Percentiles rank a stretch among this genome's conserved stretches.
phyloP scores from a whole-genome alignment of 805 yeast genomes.

The Debaryomyces castellii region DNA sequence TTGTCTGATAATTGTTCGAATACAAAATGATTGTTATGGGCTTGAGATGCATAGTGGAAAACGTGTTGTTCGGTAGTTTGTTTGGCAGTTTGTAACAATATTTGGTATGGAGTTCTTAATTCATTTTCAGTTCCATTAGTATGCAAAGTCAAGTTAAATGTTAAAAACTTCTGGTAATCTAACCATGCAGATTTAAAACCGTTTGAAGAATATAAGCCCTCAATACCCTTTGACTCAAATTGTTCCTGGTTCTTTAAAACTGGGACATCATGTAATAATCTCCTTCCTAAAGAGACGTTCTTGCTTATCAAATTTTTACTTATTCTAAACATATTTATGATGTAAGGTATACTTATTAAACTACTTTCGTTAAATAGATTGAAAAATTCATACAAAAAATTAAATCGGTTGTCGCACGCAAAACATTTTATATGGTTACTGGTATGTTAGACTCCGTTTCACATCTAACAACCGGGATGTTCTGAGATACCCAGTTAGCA shows the following conservation, averaged over 20 bases:
- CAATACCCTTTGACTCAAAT: constrained; percentile 50
- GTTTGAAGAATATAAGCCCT: constrained; percentile 60
- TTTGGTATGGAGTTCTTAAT: constrained; percentile 70
- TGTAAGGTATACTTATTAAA: neutral
- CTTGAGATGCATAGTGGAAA: constrained; percentile 89
- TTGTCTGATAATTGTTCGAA: constrained; percentile 57
- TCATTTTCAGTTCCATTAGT: constrained; percentile 83
- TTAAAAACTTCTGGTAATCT: constrained; percentile 68
- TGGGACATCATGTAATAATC: constrained; percentile 66
- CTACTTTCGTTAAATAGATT: neutral
- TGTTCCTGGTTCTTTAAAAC: constrained; percentile 40
- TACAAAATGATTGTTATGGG: constrained; percentile 89
- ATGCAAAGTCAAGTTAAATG: constrained; percentile 57
- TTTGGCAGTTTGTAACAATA: constrained; percentile 64
- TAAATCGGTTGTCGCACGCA: constrained; percentile 1
- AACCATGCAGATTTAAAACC: constrained; percentile 80
- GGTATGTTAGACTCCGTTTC: constrained; percentile 4
- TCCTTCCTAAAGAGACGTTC: constrained; percentile 9
- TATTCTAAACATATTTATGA: constrained; percentile 4
- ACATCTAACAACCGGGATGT: constrained; percentile 44
- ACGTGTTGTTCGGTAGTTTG: constrained; percentile 62
- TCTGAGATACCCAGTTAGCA: constrained; percentile 65
- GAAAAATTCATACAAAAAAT: constrained; percentile 4
- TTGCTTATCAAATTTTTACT: neutral
- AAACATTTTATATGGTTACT: neutral